These are phyloP conservation scores for Lachancea cidri DNA, from an alignment of 805 yeast genomes.

Conservation along the genomic window DNA sequence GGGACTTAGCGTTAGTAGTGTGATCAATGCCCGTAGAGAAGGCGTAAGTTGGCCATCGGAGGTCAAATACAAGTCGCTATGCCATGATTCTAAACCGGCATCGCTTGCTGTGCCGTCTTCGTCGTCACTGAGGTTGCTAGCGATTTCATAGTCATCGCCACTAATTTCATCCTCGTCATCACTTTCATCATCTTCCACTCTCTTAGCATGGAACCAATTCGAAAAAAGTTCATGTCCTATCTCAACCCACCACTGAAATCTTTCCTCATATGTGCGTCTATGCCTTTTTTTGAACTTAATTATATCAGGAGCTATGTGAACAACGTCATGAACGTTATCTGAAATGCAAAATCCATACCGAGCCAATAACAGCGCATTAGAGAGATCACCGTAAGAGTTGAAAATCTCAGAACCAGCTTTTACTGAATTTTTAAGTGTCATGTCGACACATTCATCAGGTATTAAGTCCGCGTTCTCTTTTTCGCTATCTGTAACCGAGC, in stretches of 20 bases:
- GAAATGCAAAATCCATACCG: slow-evolving; percentile 72
- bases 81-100: slow-evolving; percentile 37
- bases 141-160: slow-evolving; percentile 11
- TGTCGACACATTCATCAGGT: slow-evolving; percentile 65
- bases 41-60: slow-evolving; percentile 42
- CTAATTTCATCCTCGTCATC: slow-evolving; percentile 14
- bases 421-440: slow-evolving; percentile 45
- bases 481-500: slow-evolving; percentile 12
- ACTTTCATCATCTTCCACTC: slow-evolving; percentile 11
- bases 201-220: slow-evolving; percentile 14
- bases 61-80: slow-evolving; percentile 37
- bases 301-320: slow-evolving; percentile 44
- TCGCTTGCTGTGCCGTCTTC: slow-evolving; percentile 10
- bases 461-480: slow-evolving; percentile 24
- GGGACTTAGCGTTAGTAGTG: slow-evolving; percentile 30
- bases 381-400: slow-evolving; percentile 76
- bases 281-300: slow-evolving; percentile 10
- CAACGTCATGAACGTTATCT: slow-evolving; percentile 49
- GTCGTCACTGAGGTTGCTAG: slow-evolving; percentile 4
- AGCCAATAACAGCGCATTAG: slow-evolving; percentile 61
- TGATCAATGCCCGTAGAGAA: slow-evolving; percentile 41
- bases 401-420: slow-evolving; percentile 55
- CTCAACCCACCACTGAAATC: slow-evolving; percentile 24
- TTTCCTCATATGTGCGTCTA: slow-evolving; percentile 11
- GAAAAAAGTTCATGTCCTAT: slow-evolving; percentile 14